Base-by-base conservation (phyloP, 164 flowering plant species). In the Liquidambar formosana region DNA sequence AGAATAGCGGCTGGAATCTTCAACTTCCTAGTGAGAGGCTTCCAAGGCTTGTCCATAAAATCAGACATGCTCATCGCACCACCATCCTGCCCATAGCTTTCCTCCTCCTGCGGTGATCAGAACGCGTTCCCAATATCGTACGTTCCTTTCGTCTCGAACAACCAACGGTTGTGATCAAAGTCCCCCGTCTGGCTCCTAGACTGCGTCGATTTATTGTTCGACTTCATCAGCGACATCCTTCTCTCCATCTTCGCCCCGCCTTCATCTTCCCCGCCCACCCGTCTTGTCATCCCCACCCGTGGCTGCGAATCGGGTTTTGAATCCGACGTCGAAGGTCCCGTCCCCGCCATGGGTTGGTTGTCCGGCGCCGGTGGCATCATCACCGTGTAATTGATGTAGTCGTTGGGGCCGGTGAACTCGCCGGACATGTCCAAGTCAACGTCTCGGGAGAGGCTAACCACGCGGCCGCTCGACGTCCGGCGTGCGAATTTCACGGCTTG, bases 301-400 rank as follows among this genome's bases (percentile, higher is more conserved):
- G n/a, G n/a, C n/a, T 33, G 16, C 1, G 73, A 44, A 15, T 64
- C 73, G 8, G 67, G 15, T n/a, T n/a, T n/a, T n/a, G n/a, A n/a
- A n/a, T 8, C 66, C 77, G 59, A 63, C 22, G 64, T 53, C 4
- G 71, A 43, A 2, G 69, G n/a, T 0, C 28, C 61, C 66, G 18
- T 64, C 84, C 28, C 64, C 0, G 70, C 86, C 52, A 64, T 71
- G 3, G 96, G 97, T 62, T 92, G 95, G 80, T 92, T 92, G 71
- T 92, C 97, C 0, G 99, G 99, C 0, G 99, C 92, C 0, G 97
- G 97, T 0, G 99, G 99, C 97, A 94, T 84, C 53, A 89, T 49
- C 2, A 92, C 99, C 0, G 97, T 92, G 84, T 92, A 94, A 27
- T 88, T 83, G 16, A 73, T 71, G 71, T 83, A 85, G 76, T 91